Percentiles rank a stretch among this genome's conserved stretches.
These are phyloP conservation scores for Wallacemonas collosoma DNA, from an alignment of 208 protist species.

Conservation along the genomic window DNA sequence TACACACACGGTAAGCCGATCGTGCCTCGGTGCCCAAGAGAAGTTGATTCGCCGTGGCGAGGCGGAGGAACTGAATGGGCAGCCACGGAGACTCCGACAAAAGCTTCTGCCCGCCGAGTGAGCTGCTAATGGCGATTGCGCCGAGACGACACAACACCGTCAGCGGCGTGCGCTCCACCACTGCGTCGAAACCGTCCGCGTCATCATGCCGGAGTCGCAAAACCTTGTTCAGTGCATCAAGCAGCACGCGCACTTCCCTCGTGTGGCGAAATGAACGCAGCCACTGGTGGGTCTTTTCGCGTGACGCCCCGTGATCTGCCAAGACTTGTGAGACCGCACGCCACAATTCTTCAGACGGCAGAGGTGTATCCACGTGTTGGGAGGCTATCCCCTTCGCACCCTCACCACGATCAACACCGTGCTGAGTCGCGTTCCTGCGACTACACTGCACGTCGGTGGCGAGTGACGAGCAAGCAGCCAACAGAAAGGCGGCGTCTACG, in stretches of 20 bases:
- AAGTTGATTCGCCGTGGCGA: not conserved
- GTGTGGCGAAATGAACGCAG: not conserved
- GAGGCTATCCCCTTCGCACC: too few relatives aligned
- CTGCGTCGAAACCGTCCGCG: not conserved
- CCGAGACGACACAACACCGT: not conserved
- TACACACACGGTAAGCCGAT: not conserved
- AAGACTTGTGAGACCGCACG: not conserved
- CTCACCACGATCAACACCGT: not conserved
- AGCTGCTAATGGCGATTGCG: not conserved
- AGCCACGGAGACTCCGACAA: constrained; percentile 1
- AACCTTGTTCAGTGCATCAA: not conserved
- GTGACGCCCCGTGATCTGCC: not conserved
- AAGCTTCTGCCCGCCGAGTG: constrained; percentile 3
- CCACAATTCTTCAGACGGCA: not conserved
- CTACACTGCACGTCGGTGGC: not conserved
- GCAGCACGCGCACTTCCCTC: not conserved
- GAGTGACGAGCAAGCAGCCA: not conserved
- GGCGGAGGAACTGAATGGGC: not conserved
- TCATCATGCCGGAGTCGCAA: not conserved
- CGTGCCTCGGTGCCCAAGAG: not conserved
- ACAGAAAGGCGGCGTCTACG: constrained; percentile 3
- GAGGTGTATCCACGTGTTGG: too few relatives aligned
- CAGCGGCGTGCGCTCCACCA: not conserved
- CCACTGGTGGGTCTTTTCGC: not conserved
- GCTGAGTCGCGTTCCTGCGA: not conserved